Percentiles rank a stretch among this genome's conserved stretches.
phyloP scores from a whole-genome alignment of 2,329 filamentous ascomycete species.

The Xylogone sp. region DNA sequence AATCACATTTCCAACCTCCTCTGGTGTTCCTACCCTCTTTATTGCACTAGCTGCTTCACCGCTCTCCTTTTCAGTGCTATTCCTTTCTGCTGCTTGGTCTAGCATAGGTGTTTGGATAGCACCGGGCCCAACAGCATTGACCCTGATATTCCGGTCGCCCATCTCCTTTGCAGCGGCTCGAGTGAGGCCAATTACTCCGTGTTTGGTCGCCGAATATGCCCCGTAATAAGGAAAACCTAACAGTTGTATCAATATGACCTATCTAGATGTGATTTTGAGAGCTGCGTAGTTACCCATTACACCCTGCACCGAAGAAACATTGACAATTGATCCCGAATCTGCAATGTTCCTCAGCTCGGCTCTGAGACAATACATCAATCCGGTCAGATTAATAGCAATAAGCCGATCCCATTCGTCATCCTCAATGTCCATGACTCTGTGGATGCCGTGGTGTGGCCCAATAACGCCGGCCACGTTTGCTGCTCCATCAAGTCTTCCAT shows the following conservation, averaged over 20 bases:
- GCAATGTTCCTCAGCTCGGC: constrained; percentile 37
- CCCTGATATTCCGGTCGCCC: constrained; percentile 23
- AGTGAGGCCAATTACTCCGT: constrained; percentile 36
- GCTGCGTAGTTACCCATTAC: constrained; percentile 31
- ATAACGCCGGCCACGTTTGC: constrained; percentile 48
- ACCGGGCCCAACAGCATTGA: constrained; percentile 28
- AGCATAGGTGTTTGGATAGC: constrained; percentile 48
- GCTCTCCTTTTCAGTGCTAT: constrained; percentile 30
- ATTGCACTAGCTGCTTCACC: constrained; percentile 22
- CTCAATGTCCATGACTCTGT: constrained; percentile 23
- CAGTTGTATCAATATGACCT: constrained; percentile 22
- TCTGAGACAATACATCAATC: constrained; percentile 33
- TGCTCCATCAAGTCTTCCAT: constrained; percentile 37
- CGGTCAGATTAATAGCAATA: constrained; percentile 33
- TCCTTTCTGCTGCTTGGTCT: constrained; percentile 28
- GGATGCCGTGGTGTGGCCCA: constrained; percentile 28
- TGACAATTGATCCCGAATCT: constrained; percentile 32
- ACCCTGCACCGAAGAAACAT: constrained; percentile 45
- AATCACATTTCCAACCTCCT: constrained; percentile 37
- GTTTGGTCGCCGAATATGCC: constrained; percentile 35
- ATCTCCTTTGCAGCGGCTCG: constrained; percentile 34
- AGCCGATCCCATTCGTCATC: constrained; percentile 36
- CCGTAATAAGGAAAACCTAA: constrained; percentile 27
- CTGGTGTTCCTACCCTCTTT: constrained; percentile 40
- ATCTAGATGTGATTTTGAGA: constrained; percentile 13